Conservation (phyloP, 768 basidiomycete species). For the Rhizopogon salebrosus region DNA sequence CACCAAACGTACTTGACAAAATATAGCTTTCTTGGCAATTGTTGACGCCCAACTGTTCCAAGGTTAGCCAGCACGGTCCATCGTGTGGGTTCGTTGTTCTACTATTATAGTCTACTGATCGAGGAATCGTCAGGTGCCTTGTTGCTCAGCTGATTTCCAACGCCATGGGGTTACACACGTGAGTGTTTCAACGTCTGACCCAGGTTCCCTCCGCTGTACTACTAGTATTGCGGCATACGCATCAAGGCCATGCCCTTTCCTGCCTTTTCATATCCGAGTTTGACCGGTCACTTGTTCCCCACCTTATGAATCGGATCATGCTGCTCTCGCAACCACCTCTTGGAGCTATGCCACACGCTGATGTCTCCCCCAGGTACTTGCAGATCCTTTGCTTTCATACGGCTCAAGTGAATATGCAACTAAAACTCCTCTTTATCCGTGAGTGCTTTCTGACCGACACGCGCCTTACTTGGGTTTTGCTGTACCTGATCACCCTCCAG, state of each 20-base stretch:
- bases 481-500: slow-evolving; percentile 5
- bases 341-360: not conserved
- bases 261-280: not conserved
- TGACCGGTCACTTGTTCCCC: not conserved
- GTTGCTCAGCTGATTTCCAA: slow-evolving; percentile 2
- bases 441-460: not conserved
- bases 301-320: not conserved
- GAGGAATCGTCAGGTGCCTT: slow-evolving; percentile 4
- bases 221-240: slow-evolving; percentile 1
- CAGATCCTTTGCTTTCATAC: not conserved
- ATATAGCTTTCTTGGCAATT: slow-evolving; percentile 3
- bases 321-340: not conserved
- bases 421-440: not conserved
- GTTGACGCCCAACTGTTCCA: slow-evolving; percentile 3
- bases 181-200: no score
- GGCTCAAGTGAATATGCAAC: not conserved
- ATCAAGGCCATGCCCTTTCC: slow-evolving; percentile 2
- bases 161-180: not conserved
- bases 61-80: not conserved
- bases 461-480: not conserved
- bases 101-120: slow-evolving; percentile 6
- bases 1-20: slow-evolving; percentile 5
- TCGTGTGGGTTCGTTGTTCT: slow-evolving; percentile 1
- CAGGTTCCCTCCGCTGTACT: not conserved
- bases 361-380: not conserved